Percentiles rank a stretch among this genome's conserved stretches.
These are phyloP conservation scores for Pharus latifolius DNA, from an alignment of 176 grass and related monocot species.

Conservation along the genomic window DNA sequence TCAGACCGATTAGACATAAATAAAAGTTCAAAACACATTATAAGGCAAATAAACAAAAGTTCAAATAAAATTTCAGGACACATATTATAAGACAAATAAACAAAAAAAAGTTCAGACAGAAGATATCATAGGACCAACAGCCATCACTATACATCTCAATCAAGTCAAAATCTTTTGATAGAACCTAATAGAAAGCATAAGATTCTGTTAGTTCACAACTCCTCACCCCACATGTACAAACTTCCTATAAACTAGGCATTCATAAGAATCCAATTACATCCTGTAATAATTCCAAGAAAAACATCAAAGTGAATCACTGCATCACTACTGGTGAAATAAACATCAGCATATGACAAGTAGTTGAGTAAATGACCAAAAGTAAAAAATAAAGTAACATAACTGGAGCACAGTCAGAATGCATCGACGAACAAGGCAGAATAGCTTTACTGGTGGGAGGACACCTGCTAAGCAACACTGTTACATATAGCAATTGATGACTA, in stretches of 20 bases:
- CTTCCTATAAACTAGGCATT: no score
- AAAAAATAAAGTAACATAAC: neutral
- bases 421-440: neutral
- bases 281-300: no score
- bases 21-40: neutral
- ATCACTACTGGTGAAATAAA: neutral
- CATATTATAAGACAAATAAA: neutral
- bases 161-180: neutral
- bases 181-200: neutral
- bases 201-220: neutral
- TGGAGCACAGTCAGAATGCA: no score
- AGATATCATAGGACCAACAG: no score
- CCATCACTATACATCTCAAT: neutral
- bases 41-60: neutral
- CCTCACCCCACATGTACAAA: no score
- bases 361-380: neutral
- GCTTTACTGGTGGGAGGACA: no score
- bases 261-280: no score
- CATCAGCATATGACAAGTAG: neutral
- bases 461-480: no score
- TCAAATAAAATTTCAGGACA: conserved; percentile 2
- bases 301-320: neutral
- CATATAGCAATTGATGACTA: neutral
- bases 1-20: neutral
- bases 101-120: no score